Evolutionary conservation across 306 rosid genomes (phyloP).

Genomic region (Vicia villosa): DNA sequence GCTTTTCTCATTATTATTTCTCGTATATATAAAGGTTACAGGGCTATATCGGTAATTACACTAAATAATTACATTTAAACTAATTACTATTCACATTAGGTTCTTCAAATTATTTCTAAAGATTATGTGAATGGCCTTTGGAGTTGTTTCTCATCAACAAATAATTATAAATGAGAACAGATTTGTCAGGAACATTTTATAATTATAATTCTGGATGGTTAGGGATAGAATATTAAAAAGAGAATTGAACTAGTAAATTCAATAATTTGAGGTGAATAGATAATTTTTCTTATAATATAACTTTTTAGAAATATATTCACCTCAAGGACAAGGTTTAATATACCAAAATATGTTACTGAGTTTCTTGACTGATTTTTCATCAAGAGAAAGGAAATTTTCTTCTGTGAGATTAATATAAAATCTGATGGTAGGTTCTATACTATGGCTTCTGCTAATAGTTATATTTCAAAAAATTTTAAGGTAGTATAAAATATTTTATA

Average conservation of each 20-base stretch:
- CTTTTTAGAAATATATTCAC: conserved; percentile 7
- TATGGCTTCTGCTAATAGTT: conserved; percentile 23
- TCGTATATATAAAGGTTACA: no score
- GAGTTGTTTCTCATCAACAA: conserved; percentile 10
- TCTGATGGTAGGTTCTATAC: conserved; percentile 20
- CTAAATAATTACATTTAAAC: no score
- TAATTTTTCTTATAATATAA: neutral
- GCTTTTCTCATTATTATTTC: no score
- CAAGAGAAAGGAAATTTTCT: conserved; percentile 1
- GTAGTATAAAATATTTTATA: conserved; percentile 14
- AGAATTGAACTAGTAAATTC: conserved; percentile 14
- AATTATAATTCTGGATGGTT: conserved; percentile 8
- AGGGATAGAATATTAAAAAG: conserved; percentile 12
- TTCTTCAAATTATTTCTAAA: conserved; percentile 10
- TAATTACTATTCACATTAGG: no score
- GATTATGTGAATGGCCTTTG: conserved; percentile 22
- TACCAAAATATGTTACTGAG: conserved; percentile 19
- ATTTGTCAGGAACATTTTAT: conserved; percentile 18
- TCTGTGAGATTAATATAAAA: conserved; percentile 17
- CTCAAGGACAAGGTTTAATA: conserved; percentile 12
- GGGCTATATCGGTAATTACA: no score
- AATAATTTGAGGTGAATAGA: neutral
- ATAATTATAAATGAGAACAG: conserved; percentile 3
- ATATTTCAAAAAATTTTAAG: no score
- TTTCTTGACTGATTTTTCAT: conserved; percentile 14